phyloP scores from a whole-genome alignment of 495 filamentous ascomycete species.

The Chaetomium cochliodes region DNA sequence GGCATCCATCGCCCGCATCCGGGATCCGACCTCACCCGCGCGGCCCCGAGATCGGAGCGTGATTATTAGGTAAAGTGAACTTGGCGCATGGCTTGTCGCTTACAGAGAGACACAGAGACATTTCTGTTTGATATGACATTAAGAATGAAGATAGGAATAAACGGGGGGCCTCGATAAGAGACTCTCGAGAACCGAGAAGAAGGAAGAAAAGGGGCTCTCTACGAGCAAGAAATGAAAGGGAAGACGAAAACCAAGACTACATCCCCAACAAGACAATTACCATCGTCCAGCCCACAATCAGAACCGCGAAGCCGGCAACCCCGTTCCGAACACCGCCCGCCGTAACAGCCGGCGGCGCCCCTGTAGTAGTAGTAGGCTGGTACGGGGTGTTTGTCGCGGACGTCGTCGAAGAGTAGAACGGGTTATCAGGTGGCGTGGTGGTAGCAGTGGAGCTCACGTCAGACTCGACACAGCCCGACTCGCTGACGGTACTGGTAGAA shows the following conservation, averaged over 20 bases:
- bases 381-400: slow-evolving; percentile 10
- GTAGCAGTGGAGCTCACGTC: neutral
- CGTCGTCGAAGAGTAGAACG: neutral
- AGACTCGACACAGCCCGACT: neutral
- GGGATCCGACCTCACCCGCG: neutral
- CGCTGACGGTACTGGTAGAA: neutral
- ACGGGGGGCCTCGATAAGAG: neutral
- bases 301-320: neutral
- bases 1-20: slow-evolving; percentile 7
- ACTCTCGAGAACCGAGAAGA: neutral
- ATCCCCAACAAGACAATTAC: neutral
- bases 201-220: neutral
- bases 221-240: neutral
- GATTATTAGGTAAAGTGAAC: neutral
- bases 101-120: neutral
- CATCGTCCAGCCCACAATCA: neutral
- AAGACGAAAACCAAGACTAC: neutral
- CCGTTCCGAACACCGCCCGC: slow-evolving; percentile 14
- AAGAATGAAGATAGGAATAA: slow-evolving; percentile 2
- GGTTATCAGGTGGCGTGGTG: slow-evolving; percentile 1
- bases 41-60: slow-evolving; percentile 13
- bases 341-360: slow-evolving; percentile 14
- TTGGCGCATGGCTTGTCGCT: neutral
- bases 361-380: slow-evolving; percentile 8
- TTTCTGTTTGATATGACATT: neutral